Evolutionary conservation across 2,329 filamentous ascomycete species (phyloP).

Genomic region (Cercospora sp.): DNA sequence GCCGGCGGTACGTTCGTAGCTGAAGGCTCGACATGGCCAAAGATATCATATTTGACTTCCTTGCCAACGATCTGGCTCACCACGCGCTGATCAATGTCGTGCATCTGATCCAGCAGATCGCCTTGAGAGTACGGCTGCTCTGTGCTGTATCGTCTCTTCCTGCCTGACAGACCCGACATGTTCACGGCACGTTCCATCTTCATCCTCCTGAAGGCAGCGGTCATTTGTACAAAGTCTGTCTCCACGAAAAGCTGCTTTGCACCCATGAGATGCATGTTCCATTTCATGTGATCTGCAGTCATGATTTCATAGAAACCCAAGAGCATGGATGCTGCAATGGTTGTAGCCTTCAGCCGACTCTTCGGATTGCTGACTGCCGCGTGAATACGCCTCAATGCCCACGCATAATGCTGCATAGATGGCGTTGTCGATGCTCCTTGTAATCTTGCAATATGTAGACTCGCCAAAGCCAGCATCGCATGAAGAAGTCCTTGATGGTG

Average conservation of each 20-base stretch:
- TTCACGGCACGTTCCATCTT: constrained; percentile 54
- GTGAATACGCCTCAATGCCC: constrained; percentile 75
- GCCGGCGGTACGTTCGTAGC: constrained; percentile 33
- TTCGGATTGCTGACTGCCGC: constrained; percentile 69
- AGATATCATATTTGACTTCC: constrained; percentile 59
- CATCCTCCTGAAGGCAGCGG: constrained; percentile 66
- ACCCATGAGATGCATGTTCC: constrained; percentile 88
- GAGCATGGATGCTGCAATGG: constrained; percentile 82
- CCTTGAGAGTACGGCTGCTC: constrained; percentile 27
- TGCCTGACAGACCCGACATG: constrained; percentile 37
- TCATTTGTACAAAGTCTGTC: constrained; percentile 74
- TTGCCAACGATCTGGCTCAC: constrained; percentile 60
- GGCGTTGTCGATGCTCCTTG: constrained; percentile 72
- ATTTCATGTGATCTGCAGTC: constrained; percentile 91
- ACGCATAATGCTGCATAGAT: constrained; percentile 88
- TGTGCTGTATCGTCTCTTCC: constrained; percentile 17
- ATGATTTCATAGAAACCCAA: constrained; percentile 93
- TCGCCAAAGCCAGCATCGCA: constrained; percentile 82
- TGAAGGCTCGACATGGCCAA: constrained; percentile 52
- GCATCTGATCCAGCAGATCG: constrained; percentile 37
- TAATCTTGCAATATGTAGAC: constrained; percentile 82
- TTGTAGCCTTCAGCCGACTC: constrained; percentile 72
- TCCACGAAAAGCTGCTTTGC: constrained; percentile 79
- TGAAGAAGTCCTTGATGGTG: constrained; percentile 85
- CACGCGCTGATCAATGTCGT: constrained; percentile 57